Base-by-base conservation (phyloP, 164 flowering plant genomes). In the Tetrastigma voinierianum region DNA sequence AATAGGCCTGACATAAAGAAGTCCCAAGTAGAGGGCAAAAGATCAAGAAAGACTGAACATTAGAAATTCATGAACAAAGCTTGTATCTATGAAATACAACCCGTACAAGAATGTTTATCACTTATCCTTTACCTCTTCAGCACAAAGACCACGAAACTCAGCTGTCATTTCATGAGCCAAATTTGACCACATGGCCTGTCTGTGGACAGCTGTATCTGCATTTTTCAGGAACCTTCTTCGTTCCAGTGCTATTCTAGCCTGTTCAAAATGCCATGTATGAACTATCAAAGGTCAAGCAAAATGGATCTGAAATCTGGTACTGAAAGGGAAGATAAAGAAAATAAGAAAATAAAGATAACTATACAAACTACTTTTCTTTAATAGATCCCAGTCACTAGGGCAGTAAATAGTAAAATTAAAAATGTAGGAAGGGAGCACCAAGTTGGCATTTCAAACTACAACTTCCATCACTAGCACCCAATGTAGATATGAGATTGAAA, bases 81-180 rank as follows among this genome's bases (percentile, higher is more conserved):
- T 5, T 10, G 24, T n/a, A 51, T n/a, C 64, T 25, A 32, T 44
- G 10, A 46, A 45, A 45, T 13, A 23, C 13, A 19, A 15, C 44
- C 57, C 59, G 17, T 18, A 47, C 23, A 57, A 15, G 46, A 66
- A 70, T 8, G 20, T 51, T 11, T 62, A 61, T 51, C 18, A 57
- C 71, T 68, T 64, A 60, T 53, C 51, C 43, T 73, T 69, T 83
- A 96, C 99, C 97, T 93, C 99, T 80, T 96, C 99, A 61, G 98
- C 98, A 87, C 97, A 93, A 59, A 96, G 92, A 61, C 96, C 94
- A 74, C 99, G 97, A 78, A 91, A 96, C 74, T 93, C 99, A 68
- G 98, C 95, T 61, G 99, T 93, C 93, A 93, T 93, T 74, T 96
- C 99, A 80, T 96, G 99, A 77, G 99, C 99, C 79, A 96, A 81